Evolutionary conservation across 106 monocot species (phyloP).

Genomic region (Gastrodia elata): DNA sequence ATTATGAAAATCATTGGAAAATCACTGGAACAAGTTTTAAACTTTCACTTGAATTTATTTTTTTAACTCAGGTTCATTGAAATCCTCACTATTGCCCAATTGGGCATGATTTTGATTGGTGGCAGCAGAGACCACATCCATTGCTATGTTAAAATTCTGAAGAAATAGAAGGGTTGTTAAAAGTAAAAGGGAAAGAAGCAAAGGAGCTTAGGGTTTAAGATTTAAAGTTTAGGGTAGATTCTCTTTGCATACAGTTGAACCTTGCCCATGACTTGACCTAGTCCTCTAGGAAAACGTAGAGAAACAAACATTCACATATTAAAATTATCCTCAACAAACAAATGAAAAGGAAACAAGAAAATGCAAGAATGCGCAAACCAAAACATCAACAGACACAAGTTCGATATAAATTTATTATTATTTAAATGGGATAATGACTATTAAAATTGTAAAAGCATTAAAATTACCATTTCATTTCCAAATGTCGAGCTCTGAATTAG

Average conservation of each 20-base stretch:
- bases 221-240: too few species aligned
- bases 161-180: neutral
- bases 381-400: neutral
- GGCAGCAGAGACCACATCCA: neutral
- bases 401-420: neutral
- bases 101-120: neutral
- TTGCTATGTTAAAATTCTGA: neutral
- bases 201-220: neutral
- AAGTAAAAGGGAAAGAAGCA: neutral
- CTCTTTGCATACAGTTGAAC: slow-evolving; percentile 4
- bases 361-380: too few species aligned
- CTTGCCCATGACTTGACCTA: slow-evolving; percentile 10
- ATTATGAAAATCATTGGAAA: too few species aligned
- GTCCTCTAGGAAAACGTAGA: neutral
- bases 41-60: neutral
- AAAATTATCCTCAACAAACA: neutral
- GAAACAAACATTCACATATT: neutral
- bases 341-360: neutral
- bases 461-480: slow-evolving; percentile 18
- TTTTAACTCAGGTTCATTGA: neutral
- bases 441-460: neutral
- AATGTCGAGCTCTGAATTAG: slow-evolving; percentile 21
- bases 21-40: neutral
- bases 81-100: neutral
- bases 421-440: neutral